Evolutionary conservation across 1,139 yeast genomes (phyloP), one percentile per base, ranked within the genome.

Genomic region (Lodderomyces metapsilosis): DNA sequence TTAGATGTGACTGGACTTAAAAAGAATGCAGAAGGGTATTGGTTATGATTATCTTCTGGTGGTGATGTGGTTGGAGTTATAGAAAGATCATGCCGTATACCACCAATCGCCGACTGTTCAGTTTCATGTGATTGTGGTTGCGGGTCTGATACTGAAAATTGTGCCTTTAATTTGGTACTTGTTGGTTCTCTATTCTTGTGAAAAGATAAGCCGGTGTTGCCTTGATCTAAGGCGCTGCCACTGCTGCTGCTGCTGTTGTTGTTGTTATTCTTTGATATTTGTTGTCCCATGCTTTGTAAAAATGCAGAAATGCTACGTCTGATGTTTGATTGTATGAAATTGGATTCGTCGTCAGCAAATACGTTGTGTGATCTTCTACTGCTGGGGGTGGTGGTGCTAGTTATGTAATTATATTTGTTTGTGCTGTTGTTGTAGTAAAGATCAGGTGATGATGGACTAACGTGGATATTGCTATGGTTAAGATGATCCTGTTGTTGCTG

Each of bases 1-100:
- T 62, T 59, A 4, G 70, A 63, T 2, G 71, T 65, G 43, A 67
- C 61, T 16, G 73, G 73, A 11, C 68, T 62, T 36, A 67, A 55
- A 42, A 60, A 56, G 36, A 64, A 56, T n/a, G 64, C 51, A 15
- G 66, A 55, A 3, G 60, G 59, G 32, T 48, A 48, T 18, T 42
- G 38, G 13, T 45, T 36, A 6, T 43, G 47, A 24, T 41, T 37
- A 21, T 37, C 40, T 17, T 36, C 38, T 11, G 40, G 40, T 2
- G 53, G 53, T 9, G 51, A 47, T 11, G 51, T 48, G 12, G 45
- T 37, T 3, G 53, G 53, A 11, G 45, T 33, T 28, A 48, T 40
- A 6, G 48, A 35, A 23, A 47, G 35, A 17, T 42, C 47, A 18
- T 35, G 18, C 21, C 24, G 24, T 17, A 24, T 22, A 22, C n/a